Conservation (phyloP, 2,329 filamentous ascomycete genomes). For the Pyricularia sp. region DNA sequence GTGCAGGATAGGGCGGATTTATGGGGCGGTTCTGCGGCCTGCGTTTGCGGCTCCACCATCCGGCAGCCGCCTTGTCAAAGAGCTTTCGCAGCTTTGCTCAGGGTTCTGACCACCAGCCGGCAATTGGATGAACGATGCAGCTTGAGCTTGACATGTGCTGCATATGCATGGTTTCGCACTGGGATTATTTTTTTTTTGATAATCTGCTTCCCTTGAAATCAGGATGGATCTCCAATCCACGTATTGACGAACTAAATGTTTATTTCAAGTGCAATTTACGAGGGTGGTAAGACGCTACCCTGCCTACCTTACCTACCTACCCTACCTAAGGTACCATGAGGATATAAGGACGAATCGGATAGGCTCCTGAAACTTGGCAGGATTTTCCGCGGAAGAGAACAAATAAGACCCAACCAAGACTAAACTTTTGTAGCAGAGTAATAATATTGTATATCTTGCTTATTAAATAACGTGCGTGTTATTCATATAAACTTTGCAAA, state of each 20-base stretch:
- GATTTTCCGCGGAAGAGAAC: not conserved
- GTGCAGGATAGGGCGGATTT: not conserved
- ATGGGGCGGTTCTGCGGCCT: not conserved
- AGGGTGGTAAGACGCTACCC: not conserved
- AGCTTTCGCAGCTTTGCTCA: not conserved
- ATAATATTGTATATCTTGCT: not conserved
- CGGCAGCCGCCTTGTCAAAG: not conserved
- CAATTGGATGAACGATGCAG: not conserved
- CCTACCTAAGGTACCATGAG: no score
- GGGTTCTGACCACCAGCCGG: not conserved
- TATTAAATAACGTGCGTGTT: no score
- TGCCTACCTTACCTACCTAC: no score
- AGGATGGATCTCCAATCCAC: no score
- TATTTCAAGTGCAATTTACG: not conserved
- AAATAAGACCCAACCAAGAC: not conserved
- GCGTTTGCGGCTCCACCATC: not conserved
- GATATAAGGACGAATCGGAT: not conserved
- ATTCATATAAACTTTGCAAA: not conserved
- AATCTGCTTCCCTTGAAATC: no score
- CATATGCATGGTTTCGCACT: not conserved
- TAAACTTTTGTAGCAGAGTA: not conserved
- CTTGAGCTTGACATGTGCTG: not conserved
- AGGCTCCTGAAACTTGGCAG: not conserved
- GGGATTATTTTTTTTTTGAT: not conserved
- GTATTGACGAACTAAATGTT: not conserved